These are phyloP conservation scores for Fistulinella staudtii DNA, from an alignment of 1,284 basidiomycete genomes.

Conservation along the genomic window DNA sequence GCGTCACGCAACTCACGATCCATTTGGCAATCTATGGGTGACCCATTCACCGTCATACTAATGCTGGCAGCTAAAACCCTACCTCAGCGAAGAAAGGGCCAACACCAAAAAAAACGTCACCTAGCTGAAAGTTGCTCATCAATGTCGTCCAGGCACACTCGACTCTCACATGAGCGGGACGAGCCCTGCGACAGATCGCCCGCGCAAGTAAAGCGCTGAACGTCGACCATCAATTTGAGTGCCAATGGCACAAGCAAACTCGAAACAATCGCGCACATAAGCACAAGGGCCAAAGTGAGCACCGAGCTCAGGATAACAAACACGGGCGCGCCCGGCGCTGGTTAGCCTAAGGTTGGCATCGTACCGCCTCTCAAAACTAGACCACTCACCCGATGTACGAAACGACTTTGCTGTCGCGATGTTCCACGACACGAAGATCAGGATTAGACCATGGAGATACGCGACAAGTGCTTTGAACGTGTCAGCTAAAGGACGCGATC, in stretches of 20 bases:
- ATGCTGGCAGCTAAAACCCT: slow-evolving; percentile 43
- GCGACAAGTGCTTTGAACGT: slow-evolving; percentile 44
- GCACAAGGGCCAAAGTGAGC: slow-evolving; percentile 41
- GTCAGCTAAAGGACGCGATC: neutral
- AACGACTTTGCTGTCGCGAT: slow-evolving; percentile 37
- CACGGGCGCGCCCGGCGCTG: slow-evolving; percentile 47
- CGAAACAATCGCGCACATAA: slow-evolving; percentile 39
- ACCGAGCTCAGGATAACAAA: slow-evolving; percentile 53
- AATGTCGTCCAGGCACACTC: slow-evolving; percentile 54
- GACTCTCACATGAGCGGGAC: slow-evolving; percentile 41
- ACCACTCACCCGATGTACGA: slow-evolving; percentile 36
- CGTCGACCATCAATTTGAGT: neutral
- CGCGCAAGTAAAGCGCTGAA: slow-evolving; percentile 35
- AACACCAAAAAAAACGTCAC: slow-evolving; percentile 29
- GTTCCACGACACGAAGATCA: slow-evolving; percentile 60
- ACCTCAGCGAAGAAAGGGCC: neutral
- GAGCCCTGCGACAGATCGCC: slow-evolving; percentile 33
- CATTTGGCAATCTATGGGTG: slow-evolving; percentile 36
- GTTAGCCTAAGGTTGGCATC: slow-evolving; percentile 1
- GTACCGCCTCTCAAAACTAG: neutral
- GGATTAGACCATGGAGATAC: slow-evolving; percentile 47
- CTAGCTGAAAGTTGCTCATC: slow-evolving; percentile 46
- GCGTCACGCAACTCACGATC: slow-evolving; percentile 32
- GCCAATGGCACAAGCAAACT: neutral
- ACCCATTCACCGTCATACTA: slow-evolving; percentile 40